A percentile compares a stretch with the other conserved stretches of the same genome.
phyloP scores from a whole-genome alignment of 2,329 filamentous ascomycete species.

The Lecanosticta acicola region DNA sequence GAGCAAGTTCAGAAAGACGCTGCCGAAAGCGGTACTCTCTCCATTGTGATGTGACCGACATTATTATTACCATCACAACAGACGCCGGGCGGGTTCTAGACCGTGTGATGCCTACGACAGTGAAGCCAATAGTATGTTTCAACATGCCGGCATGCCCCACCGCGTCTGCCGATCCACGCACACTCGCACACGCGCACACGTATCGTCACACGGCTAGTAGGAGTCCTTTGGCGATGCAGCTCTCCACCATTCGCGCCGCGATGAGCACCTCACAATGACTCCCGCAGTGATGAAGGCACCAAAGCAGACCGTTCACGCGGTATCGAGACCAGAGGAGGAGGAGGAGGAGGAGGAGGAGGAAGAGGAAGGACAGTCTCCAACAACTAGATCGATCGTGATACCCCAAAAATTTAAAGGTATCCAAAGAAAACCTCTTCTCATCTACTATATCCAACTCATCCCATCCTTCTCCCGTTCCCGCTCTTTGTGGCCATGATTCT shows the following conservation, averaged over 20 bases:
- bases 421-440: conserved; percentile 1
- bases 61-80: too few relatives aligned
- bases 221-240: too few relatives aligned
- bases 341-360: neutral
- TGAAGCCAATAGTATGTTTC: neutral
- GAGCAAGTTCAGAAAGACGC: too few relatives aligned
- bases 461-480: conserved; percentile 13
- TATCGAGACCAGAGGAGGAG: too few relatives aligned
- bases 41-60: too few relatives aligned
- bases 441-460: conserved; percentile 28
- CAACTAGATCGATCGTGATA: conserved; percentile 5
- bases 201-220: too few relatives aligned
- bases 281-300: too few relatives aligned
- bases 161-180: neutral
- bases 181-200: neutral
- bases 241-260: too few relatives aligned
- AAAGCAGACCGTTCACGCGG: too few relatives aligned
- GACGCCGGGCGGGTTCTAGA: too few relatives aligned
- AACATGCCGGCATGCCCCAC: neutral
- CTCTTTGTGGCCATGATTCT: conserved; percentile 7
- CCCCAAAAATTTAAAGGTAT: conserved; percentile 1
- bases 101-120: neutral
- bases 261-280: too few relatives aligned
- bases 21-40: too few relatives aligned
- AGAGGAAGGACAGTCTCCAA: neutral